Base-by-base conservation (phyloP, 352 stramenopile genomes). In the Phytophthora pseudosyringae region DNA sequence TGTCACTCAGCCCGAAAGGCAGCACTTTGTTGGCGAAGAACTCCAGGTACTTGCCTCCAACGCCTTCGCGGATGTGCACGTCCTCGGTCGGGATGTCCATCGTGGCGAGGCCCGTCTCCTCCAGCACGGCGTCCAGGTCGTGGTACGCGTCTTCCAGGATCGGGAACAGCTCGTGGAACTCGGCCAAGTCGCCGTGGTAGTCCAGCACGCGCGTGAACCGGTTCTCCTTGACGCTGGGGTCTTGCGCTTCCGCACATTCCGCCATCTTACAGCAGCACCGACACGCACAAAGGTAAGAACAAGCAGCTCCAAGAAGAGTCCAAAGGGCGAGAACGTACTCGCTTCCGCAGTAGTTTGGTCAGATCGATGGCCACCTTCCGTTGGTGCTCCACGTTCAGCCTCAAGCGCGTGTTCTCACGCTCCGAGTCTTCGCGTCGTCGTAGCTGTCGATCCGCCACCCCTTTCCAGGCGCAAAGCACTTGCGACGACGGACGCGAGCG, bases 371-470 rank as follows among this genome's bases (percentile, higher is more conserved):
- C 62, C 15, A 72, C 47, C 15, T 75, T 75, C 15, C 56, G 45
- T 12, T 72, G 72, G 3, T 67, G 66, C 43, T 88, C 79, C 10
- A 86, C 69, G 32, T 72, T 75, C 4, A 63, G 49, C 53, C 69
- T 75, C 31, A 88, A 52, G 18, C 70, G 65, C 15, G 69, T 59
- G 35, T 86, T 83, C 46, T 86, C 73, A 0, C 64, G 59, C 58
- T 86, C 71, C 1, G 72, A 53, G 13, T 71, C 62, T 50, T 82
- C 57, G 1, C 74, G 62, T 45, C 76, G 65, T 28, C 59, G 43
- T 13, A 63, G 54, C 38, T 88, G 79, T 32, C 67, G 58, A 40
- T 66, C 50, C 0, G 61, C 68, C 36, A 79, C 57, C n/a, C 67
- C 66, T 40, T 71, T 63, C 67, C 67, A 75, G 28, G 63, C 62